Evolutionary conservation across 1,284 basidiomycete genomes (phyloP), one percentile per base, ranked within the genome.

Genomic region (Anthracocystis setariae): DNA sequence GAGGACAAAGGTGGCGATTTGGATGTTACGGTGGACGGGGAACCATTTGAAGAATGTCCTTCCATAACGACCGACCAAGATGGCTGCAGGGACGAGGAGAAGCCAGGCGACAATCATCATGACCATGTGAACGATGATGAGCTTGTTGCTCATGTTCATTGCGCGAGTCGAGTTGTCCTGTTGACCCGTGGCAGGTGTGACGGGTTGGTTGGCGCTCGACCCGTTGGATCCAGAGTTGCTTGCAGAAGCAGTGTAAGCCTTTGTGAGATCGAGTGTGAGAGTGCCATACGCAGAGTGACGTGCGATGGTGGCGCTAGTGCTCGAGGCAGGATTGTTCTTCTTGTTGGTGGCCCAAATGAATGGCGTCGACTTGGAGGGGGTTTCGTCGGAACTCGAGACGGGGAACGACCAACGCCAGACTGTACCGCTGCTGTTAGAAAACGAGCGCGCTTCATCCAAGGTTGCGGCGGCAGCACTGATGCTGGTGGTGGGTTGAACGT

Each of bases 21-120:
- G 87, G 29, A 86, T 59, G 51, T 85, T 82, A 84, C 85, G 86
- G 70, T 89, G 88, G 21, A 82, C 84, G 17, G 82, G 84, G 82
- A 88, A 89, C 89, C 89, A 90, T 0, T 83, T 83, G 10, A 85
- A 85, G 67, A 87, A 85, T 0, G 87, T 89, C 51, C 89, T 84
- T 21, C 87, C 83, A 67, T 86, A 88, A 33, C 89, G 85, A 1
- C 87, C 88, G 23, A 90, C 69, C 29, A 91, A 83, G 2, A 86
- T 87, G 5, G 88, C 89, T 20, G 84, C 77, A 3, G 90, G 89
- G 0, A 90, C 83, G 33, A 90, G 80, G 8, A 90, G 45, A 58
- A 90, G 82, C 72, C 89, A 89, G 0, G 87, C 89, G 24, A 88
- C 50, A 7, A 74, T 58, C 76, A 79, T 76, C 40, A 78, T 52